Evolutionary conservation across 2,329 filamentous ascomycete genomes (phyloP).

Genomic region (Laburnicola sp.): DNA sequence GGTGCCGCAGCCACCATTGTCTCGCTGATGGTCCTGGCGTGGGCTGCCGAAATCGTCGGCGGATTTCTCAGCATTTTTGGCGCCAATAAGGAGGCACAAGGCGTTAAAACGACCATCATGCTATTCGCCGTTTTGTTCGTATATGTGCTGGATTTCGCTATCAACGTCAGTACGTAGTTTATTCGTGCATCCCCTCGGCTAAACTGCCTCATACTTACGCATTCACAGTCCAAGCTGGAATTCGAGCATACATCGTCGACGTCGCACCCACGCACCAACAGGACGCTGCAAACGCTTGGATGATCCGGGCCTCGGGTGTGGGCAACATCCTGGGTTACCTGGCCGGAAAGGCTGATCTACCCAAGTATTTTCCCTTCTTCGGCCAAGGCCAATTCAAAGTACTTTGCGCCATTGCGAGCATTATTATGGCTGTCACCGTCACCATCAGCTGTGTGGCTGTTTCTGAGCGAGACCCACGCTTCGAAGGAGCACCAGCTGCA

Average conservation of each 20-base stretch:
- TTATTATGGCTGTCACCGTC: slow-evolving; percentile 71
- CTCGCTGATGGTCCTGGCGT: slow-evolving; percentile 55
- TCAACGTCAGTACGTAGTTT: slow-evolving; percentile 74
- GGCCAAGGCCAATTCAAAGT: slow-evolving; percentile 92
- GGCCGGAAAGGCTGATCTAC: slow-evolving; percentile 81
- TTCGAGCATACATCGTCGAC: slow-evolving; percentile 91
- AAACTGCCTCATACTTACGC: slow-evolving; percentile 1
- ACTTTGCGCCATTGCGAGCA: slow-evolving; percentile 80
- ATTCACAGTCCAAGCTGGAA: slow-evolving; percentile 77
- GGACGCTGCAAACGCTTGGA: slow-evolving; percentile 92
- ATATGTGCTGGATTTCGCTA: slow-evolving; percentile 89
- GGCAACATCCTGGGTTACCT: slow-evolving; percentile 92
- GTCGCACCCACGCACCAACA: slow-evolving; percentile 91
- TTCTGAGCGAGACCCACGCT: slow-evolving; percentile 76
- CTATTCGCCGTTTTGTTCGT: slow-evolving; percentile 81
- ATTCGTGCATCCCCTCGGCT: background rate
- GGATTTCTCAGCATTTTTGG: slow-evolving; percentile 72
- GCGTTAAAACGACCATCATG: slow-evolving; percentile 69
- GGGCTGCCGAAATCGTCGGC: slow-evolving; percentile 60
- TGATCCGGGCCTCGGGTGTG: slow-evolving; percentile 79
- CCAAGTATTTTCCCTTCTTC: slow-evolving; percentile 73
- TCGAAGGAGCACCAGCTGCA: slow-evolving; percentile 65
- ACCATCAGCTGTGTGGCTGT: slow-evolving; percentile 70
- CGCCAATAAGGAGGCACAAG: slow-evolving; percentile 64
- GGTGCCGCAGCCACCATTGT: slow-evolving; percentile 55